phyloP scores from a whole-genome alignment of 805 yeast genomes.

The Suhomyces sp. region DNA sequence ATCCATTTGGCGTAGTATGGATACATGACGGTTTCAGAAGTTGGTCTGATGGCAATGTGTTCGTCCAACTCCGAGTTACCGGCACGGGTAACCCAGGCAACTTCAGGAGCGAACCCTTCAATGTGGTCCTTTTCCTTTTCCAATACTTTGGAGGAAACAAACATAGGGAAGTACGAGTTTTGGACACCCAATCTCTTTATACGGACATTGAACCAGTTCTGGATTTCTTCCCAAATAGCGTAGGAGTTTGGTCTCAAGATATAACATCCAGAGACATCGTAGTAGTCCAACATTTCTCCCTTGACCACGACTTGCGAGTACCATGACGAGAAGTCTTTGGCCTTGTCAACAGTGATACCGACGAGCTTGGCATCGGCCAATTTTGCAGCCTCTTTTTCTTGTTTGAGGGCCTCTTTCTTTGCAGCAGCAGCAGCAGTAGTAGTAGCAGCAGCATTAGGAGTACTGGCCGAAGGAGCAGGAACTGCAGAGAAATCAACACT shows the following conservation, averaged over 20 bases:
- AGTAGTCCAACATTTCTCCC: conserved; percentile 98
- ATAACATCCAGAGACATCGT: conserved; percentile 98
- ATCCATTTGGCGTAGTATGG: conserved; percentile 99
- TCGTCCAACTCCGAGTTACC: conserved; percentile 93
- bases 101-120: conserved; percentile 99
- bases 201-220: conserved; percentile 74
- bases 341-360: conserved; percentile 94
- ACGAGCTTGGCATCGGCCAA: conserved; percentile 85
- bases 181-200: conserved; percentile 90
- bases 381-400: conserved; percentile 49
- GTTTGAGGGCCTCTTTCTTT: conserved; percentile 31
- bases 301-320: conserved; percentile 94
- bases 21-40: conserved; percentile 99
- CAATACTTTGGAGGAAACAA: conserved; percentile 86
- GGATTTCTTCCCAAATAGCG: conserved; percentile 92
- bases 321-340: conserved; percentile 93
- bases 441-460: conserved; percentile 26
- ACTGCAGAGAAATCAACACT: conserved; percentile 55
- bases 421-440: conserved; percentile 16
- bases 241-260: conserved; percentile 96
- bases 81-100: conserved; percentile 98
- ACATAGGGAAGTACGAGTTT: conserved; percentile 98
- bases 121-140: conserved; percentile 98
- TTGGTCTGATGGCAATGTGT: conserved; percentile 98
- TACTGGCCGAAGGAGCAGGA: conserved; percentile 34